Conservation (phyloP, 2,329 filamentous ascomycete species). For the Xylariales sp. region DNA sequence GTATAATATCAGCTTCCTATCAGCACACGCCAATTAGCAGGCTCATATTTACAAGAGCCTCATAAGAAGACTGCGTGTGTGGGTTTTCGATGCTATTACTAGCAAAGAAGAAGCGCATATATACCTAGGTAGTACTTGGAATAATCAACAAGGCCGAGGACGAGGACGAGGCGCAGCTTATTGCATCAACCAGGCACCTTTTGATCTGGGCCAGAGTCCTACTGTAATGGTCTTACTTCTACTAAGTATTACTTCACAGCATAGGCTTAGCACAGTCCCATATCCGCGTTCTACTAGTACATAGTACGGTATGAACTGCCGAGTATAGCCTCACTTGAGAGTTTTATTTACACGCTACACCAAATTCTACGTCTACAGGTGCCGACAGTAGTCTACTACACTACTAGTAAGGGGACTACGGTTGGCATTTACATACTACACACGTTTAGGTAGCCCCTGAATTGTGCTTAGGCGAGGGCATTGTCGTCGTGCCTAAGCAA, state of each 20-base stretch:
- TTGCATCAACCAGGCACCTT: neutral
- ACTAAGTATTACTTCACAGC: neutral
- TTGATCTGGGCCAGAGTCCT: neutral
- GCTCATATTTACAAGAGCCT: constrained; percentile 7
- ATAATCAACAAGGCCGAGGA: constrained; percentile 6
- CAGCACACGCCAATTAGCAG: neutral
- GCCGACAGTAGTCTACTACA: neutral
- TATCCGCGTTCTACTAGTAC: neutral
- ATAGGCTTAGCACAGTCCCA: neutral
- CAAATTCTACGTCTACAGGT: neutral
- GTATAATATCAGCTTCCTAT: neutral
- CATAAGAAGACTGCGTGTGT: constrained; percentile 2
- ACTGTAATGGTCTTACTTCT: neutral
- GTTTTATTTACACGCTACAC: neutral
- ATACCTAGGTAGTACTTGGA: constrained; percentile 3
- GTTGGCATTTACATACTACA: constrained; percentile 21
- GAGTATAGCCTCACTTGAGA: neutral
- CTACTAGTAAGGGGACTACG: neutral
- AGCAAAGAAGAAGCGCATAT: neutral
- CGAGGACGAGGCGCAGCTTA: constrained; percentile 23
- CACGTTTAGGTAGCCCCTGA: constrained; percentile 31
- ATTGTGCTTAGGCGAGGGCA: constrained; percentile 37
- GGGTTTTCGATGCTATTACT: constrained; percentile 2
- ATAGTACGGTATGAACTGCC: neutral
- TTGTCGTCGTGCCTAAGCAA: constrained; percentile 19